Percentiles rank a stretch among this genome's conserved stretches.
Evolutionary conservation across 768 basidiomycete genomes (phyloP).

Genomic region (Cubamyces sp.): DNA sequence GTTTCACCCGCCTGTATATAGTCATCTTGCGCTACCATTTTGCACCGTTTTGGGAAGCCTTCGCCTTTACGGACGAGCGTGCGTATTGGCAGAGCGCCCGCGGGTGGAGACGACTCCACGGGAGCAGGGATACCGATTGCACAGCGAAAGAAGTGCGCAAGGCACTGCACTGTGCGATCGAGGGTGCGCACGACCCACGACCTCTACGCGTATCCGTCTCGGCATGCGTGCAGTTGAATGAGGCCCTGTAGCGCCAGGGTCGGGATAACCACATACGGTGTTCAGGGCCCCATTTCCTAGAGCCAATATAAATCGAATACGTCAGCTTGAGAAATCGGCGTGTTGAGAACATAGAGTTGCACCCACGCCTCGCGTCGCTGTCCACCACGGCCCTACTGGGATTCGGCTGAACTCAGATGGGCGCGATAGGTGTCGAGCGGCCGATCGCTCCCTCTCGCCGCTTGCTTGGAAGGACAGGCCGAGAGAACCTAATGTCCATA

Average conservation of each 20-base stretch:
- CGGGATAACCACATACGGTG: conserved; percentile 3
- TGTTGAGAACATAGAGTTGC: not conserved
- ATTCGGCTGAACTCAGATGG: conserved; percentile 21
- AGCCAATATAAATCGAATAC: conserved; percentile 4
- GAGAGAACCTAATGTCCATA: conserved; percentile 15
- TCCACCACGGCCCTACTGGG: not conserved
- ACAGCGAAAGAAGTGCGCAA: not conserved
- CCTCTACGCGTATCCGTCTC: not conserved
- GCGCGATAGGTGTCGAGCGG: conserved; percentile 23
- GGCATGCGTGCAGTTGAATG: conserved; percentile 6
- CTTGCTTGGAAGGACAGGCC: not conserved
- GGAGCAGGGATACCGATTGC: not conserved
- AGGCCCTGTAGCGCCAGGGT: conserved; percentile 10
- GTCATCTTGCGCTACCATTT: not conserved
- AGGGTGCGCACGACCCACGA: conserved; percentile 14
- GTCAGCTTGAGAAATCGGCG: conserved; percentile 18
- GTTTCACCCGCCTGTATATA: not conserved
- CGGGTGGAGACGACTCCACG: conserved; percentile 15
- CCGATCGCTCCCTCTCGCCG: conserved; percentile 15
- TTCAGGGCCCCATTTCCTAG: conserved; percentile 1
- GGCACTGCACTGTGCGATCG: not conserved
- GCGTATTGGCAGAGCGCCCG: conserved; percentile 1
- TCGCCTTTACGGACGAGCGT: not conserved
- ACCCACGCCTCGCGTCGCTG: conserved; percentile 12
- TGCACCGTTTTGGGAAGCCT: not conserved